Conservation (phyloP, 177 flowering plant species). For the Vitis hybrid region DNA sequence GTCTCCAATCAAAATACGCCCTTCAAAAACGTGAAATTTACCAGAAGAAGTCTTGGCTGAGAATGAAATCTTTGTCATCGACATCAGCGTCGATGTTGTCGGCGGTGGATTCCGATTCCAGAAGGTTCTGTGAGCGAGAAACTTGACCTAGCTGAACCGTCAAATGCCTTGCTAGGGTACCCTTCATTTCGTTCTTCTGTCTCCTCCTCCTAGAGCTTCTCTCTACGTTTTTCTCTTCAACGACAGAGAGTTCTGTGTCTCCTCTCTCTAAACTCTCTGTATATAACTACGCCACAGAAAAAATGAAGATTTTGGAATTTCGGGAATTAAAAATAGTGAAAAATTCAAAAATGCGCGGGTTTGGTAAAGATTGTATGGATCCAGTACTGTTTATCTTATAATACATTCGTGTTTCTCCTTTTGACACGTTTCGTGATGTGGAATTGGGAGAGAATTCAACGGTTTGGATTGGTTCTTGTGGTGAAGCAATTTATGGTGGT, state of each 20-base stretch:
- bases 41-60: constrained; percentile 97
- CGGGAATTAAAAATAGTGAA: too few relatives aligned
- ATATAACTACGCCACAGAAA: background rate
- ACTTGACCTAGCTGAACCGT: constrained; percentile 49
- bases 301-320: too few relatives aligned
- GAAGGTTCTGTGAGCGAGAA: constrained; percentile 39
- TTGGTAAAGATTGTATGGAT: too few relatives aligned
- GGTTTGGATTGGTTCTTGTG: too few relatives aligned
- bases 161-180: constrained; percentile 39
- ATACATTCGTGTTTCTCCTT: too few relatives aligned
- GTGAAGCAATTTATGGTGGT: too few relatives aligned
- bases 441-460: too few relatives aligned
- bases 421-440: too few relatives aligned
- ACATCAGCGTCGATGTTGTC: constrained; percentile 20
- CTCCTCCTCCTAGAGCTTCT: constrained; percentile 19
- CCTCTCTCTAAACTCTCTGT: constrained; percentile 5
- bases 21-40: constrained; percentile 11
- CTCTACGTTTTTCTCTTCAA: constrained; percentile 31
- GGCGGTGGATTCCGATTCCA: constrained; percentile 28
- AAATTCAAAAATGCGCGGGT: too few relatives aligned
- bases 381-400: too few relatives aligned
- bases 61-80: constrained; percentile 73
- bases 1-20: background rate
- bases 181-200: constrained; percentile 34
- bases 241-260: constrained; percentile 1